Evolutionary conservation across 192 early-diverging fungal species (phyloP).

Genomic region (Backusella tuberculispora): DNA sequence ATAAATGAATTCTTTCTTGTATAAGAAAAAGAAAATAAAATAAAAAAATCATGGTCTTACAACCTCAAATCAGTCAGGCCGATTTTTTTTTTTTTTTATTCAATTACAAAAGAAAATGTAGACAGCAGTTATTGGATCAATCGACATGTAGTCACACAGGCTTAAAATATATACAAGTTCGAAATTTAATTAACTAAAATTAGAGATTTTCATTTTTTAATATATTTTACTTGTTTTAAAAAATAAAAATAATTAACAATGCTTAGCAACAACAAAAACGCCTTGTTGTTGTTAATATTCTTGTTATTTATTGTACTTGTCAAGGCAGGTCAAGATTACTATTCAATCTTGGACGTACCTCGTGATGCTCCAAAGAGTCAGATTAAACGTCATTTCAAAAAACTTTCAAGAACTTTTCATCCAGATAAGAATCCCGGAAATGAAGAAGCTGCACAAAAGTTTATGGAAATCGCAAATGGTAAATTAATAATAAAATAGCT

Average conservation of each 20-base stretch:
- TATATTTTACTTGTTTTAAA: background rate
- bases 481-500: background rate
- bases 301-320: slow-evolving; percentile 16
- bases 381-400: slow-evolving; percentile 95
- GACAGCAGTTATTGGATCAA: no score
- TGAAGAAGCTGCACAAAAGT: slow-evolving; percentile 32
- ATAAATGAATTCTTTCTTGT: no score
- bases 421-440: slow-evolving; percentile 89
- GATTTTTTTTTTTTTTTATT: no score
- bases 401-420: slow-evolving; percentile 84
- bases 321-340: slow-evolving; percentile 31
- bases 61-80: no score
- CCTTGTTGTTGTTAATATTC: background rate
- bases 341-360: slow-evolving; percentile 74
- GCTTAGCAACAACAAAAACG: background rate
- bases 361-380: slow-evolving; percentile 76
- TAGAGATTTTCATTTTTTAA: background rate
- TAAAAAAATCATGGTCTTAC: no score
- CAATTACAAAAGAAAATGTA: no score
- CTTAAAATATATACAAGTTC: no score
- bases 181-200: no score
- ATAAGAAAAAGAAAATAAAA: no score
- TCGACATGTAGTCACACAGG: no score
- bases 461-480: slow-evolving; percentile 28
- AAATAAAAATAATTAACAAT: background rate